Base-by-base conservation (phyloP, 306 rosid species). In the Vigna nakashimae region DNA sequence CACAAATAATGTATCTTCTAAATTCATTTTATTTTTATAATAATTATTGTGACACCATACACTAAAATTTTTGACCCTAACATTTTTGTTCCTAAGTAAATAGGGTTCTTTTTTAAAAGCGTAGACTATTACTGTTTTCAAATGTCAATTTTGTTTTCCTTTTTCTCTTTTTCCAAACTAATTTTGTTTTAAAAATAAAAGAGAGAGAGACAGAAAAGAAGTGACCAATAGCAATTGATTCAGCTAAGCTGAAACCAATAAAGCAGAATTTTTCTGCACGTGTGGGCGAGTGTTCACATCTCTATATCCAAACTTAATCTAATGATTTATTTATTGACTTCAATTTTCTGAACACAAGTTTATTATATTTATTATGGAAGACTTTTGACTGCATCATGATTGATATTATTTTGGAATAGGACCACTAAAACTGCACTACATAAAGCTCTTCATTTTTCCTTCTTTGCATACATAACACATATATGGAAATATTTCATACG, bases 391-490 rank as follows among this genome's bases (percentile, higher is more conserved):
- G 18, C 42, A 66, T 14, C 22, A 34, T 72, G 13, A 34, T 72
- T 14, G 30, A 80, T 57, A 57, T 17, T 6, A 78, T 20, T 67
- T 60, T 71, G 65, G n/a, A 75, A 75, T 38, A 74, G 86, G 86
- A 78, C 83, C 88, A 85, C 83, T 14, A 38, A 84, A 78, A 84
- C 80, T 18, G 18, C 50, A 69, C 64, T 34, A 51, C 17, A 51
- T 24, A 65, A 71, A 65, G 66, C 73, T 18, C 75, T 71, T 14
- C 7, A 60, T 14, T 30, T 2, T 43, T 57, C 58, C 18, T 43
- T 77, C 18, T 50, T 26, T 66, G 52, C 52, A 77, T 68, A 4
- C 18, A 75, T 38, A 55, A 18, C 26, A 65, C 71, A 65, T 69
- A 65, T 69, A 50, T 18, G 3, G 63, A 64, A 73, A 73, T 53